phyloP scores from a whole-genome alignment of 192 early-diverging fungal genomes.

The Umbelopsis sp. region DNA sequence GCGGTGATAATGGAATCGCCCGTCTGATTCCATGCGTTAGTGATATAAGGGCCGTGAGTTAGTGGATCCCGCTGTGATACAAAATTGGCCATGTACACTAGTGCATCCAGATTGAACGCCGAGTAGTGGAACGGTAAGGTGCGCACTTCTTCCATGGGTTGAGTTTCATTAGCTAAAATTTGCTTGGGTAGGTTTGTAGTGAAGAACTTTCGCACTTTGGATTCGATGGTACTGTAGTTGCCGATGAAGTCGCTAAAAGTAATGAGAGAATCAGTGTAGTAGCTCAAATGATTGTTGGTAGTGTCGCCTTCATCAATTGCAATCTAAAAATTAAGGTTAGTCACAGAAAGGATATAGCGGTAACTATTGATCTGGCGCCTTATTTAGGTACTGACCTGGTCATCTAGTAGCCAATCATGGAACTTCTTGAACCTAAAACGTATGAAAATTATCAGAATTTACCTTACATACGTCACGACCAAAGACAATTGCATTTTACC shows the following conservation, averaged over 20 bases:
- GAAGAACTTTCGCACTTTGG: background rate
- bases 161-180: background rate
- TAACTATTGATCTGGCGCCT: background rate
- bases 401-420: constrained; percentile 3
- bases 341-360: background rate
- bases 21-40: constrained; percentile 11
- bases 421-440: background rate
- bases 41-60: constrained; percentile 6
- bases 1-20: constrained; percentile 11
- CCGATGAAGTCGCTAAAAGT: constrained; percentile 82
- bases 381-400: background rate
- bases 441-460: background rate
- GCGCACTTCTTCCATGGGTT: background rate
- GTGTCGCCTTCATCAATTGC: constrained; percentile 13
- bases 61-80: constrained; percentile 12
- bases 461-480: background rate
- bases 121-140: constrained; percentile 7
- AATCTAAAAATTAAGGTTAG: background rate
- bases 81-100: constrained; percentile 12
- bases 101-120: background rate
- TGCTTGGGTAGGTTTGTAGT: background rate
- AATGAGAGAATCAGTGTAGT: constrained; percentile 3
- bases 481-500: background rate
- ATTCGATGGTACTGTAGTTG: constrained; percentile 48
- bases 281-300: constrained; percentile 11